These are phyloP conservation scores for Cryphonectria parasitica DNA, from an alignment of 2,329 filamentous ascomycete genomes.

Conservation along the genomic window DNA sequence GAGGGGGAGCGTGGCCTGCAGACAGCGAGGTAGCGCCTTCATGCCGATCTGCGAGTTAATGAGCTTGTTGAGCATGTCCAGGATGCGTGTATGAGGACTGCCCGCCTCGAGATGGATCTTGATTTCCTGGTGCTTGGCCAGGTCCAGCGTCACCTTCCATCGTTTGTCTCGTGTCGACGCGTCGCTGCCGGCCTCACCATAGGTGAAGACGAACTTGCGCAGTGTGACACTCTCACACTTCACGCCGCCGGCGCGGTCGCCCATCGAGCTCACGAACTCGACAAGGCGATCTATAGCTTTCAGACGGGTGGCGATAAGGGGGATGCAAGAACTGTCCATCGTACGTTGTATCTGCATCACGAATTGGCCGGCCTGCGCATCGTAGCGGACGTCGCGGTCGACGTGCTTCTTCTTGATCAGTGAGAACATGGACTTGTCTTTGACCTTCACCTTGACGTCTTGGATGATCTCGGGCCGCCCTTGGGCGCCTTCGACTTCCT, in stretches of 20 bases:
- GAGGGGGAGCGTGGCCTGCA: conserved; percentile 67
- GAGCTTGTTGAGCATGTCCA: conserved; percentile 60
- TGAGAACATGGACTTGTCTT: conserved; percentile 57
- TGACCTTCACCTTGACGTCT: conserved; percentile 60
- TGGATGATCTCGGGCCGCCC: conserved; percentile 45
- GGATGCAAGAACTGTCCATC: conserved; percentile 59
- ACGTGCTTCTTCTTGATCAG: conserved; percentile 58
- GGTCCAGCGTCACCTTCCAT: conserved; percentile 62
- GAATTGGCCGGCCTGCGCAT: conserved; percentile 63
- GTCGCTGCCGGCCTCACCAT: conserved; percentile 47
- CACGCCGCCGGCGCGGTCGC: conserved; percentile 58
- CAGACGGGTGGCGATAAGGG: conserved; percentile 62
- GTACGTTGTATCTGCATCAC: conserved; percentile 60
- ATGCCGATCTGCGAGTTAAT: conserved; percentile 60
- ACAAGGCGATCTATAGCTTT: conserved; percentile 72
- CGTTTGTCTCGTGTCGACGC: conserved; percentile 31
- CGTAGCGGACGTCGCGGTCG: conserved; percentile 67
- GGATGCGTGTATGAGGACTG: conserved; percentile 70
- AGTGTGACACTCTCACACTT: conserved; percentile 64
- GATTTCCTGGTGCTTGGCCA: conserved; percentile 56
- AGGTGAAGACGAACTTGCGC: conserved; percentile 69
- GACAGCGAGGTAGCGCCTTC: conserved; percentile 55
- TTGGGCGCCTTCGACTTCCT: conserved; percentile 38
- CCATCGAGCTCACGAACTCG: conserved; percentile 69
- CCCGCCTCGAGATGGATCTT: conserved; percentile 61